A percentile compares a stretch with the other conserved stretches of the same genome.
phyloP scores from a whole-genome alignment of 805 yeast species.

The Candida manassasensis region DNA sequence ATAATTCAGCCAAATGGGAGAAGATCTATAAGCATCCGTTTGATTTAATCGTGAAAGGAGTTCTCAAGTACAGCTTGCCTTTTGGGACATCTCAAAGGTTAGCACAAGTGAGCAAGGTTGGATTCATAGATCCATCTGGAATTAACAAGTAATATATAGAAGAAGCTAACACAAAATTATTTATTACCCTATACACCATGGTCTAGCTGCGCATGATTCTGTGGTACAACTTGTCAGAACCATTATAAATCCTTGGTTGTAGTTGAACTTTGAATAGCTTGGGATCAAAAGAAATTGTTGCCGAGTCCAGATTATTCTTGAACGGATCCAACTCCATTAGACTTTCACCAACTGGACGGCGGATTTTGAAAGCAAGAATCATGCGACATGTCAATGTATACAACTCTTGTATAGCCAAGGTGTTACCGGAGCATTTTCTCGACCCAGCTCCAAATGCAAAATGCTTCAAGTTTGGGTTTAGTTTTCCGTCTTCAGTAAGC shows the following conservation, averaged over 20 bases:
- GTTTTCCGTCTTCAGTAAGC: constrained; percentile 20
- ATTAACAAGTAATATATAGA: background rate
- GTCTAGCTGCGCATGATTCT: constrained; percentile 5
- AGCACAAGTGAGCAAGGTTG: constrained; percentile 56
- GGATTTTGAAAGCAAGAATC: constrained; percentile 46
- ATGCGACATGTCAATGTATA: constrained; percentile 54
- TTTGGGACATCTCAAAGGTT: constrained; percentile 46
- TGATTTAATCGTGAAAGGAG: constrained; percentile 80
- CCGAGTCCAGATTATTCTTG: constrained; percentile 45
- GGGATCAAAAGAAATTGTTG: constrained; percentile 63
- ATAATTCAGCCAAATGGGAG: constrained; percentile 62
- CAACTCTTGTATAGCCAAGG: constrained; percentile 60
- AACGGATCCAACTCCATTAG: constrained; percentile 50
- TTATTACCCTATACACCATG: background rate
- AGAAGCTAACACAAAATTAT: too few species aligned
- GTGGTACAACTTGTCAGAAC: constrained; percentile 18
- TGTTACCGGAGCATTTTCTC: constrained; percentile 67
- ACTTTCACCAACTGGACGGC: constrained; percentile 27
- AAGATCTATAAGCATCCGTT: constrained; percentile 73
- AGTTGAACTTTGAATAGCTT: constrained; percentile 28
- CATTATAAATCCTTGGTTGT: constrained; percentile 16
- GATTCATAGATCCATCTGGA: constrained; percentile 50
- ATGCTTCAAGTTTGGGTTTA: constrained; percentile 27
- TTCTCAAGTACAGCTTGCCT: constrained; percentile 72
- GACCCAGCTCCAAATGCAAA: constrained; percentile 68